These are phyloP conservation scores for Beauveria pseudobassiana DNA, from an alignment of 2,329 filamentous ascomycete genomes.

Conservation along the genomic window DNA sequence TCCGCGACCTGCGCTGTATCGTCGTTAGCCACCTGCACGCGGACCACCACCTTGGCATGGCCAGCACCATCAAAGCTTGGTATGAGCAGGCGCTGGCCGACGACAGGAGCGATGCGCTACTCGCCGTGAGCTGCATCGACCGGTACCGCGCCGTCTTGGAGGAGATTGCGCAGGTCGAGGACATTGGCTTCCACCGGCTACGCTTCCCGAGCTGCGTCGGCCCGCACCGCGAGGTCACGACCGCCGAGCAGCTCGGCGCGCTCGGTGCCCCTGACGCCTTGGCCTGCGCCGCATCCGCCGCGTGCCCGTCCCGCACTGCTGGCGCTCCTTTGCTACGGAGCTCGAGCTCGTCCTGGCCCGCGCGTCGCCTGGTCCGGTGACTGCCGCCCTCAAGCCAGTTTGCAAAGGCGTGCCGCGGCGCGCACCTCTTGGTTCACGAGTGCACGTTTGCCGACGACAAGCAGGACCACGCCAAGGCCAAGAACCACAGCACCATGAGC, in stretches of 20 bases:
- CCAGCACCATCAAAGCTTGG: constrained; percentile 78
- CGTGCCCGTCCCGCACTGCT: constrained; percentile 69
- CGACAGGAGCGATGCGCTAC: constrained; percentile 30
- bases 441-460: constrained; percentile 92
- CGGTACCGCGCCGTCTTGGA: constrained; percentile 69
- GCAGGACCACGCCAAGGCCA: constrained; percentile 66
- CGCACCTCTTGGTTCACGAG: constrained; percentile 87
- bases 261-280: constrained; percentile 31
- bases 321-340: constrained; percentile 65
- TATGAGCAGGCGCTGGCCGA: constrained; percentile 43
- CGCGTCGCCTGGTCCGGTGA: constrained; percentile 92
- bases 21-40: constrained; percentile 96
- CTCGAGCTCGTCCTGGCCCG: constrained; percentile 72
- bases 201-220: constrained; percentile 25
- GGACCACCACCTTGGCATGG: constrained; percentile 85
- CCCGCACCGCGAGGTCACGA: constrained; percentile 16
- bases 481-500: constrained; percentile 82
- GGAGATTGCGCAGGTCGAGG: constrained; percentile 73
- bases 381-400: constrained; percentile 74
- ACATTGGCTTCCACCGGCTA: constrained; percentile 58
- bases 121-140: constrained; percentile 61
- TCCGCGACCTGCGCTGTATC: constrained; percentile 72
- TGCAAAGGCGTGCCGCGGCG: constrained; percentile 59
- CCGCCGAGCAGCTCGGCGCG: constrained; percentile 25
- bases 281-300: constrained; percentile 62